phyloP scores from a whole-genome alignment of 768 basidiomycete genomes.

The Paxillus rubicundulus region DNA sequence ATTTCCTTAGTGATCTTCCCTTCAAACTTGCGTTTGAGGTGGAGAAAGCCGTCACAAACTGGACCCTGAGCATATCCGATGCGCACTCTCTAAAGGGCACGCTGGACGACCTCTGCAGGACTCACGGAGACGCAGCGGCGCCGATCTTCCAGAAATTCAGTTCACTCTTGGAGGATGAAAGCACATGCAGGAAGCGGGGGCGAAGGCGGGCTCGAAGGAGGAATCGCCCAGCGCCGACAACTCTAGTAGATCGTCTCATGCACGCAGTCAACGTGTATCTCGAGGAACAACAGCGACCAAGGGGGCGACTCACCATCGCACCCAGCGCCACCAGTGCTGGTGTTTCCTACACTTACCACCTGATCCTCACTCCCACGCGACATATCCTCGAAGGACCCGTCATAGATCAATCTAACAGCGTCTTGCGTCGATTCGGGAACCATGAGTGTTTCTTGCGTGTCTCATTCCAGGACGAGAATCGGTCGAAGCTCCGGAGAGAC shows the following conservation, averaged over 20 bases:
- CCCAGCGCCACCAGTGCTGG: constrained; percentile 10
- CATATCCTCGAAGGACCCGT: constrained; percentile 39
- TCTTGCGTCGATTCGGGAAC: constrained; percentile 36
- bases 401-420: constrained; percentile 37
- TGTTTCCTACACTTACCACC: constrained; percentile 35
- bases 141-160: constrained; percentile 25
- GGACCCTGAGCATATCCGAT: constrained; percentile 23
- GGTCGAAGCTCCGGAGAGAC: constrained; percentile 37
- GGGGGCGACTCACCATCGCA: constrained; percentile 21
- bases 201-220: background rate
- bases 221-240: background rate
- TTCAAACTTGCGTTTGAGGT: constrained; percentile 39
- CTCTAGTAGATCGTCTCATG: constrained; percentile 15
- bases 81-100: constrained; percentile 18
- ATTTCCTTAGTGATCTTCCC: constrained; percentile 25
- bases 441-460: constrained; percentile 47
- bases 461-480: constrained; percentile 47
- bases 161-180: constrained; percentile 19
- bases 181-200: background rate
- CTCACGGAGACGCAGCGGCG: constrained; percentile 13
- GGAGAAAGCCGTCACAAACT: constrained; percentile 35
- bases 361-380: constrained; percentile 40
- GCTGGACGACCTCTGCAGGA: constrained; percentile 20
- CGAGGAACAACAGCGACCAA: constrained; percentile 24
- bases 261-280: constrained; percentile 18